Percentiles rank a stretch among this genome's conserved stretches.
Conservation (phyloP, 108 stramenopile genomes). For the Cyclotella baltica region DNA sequence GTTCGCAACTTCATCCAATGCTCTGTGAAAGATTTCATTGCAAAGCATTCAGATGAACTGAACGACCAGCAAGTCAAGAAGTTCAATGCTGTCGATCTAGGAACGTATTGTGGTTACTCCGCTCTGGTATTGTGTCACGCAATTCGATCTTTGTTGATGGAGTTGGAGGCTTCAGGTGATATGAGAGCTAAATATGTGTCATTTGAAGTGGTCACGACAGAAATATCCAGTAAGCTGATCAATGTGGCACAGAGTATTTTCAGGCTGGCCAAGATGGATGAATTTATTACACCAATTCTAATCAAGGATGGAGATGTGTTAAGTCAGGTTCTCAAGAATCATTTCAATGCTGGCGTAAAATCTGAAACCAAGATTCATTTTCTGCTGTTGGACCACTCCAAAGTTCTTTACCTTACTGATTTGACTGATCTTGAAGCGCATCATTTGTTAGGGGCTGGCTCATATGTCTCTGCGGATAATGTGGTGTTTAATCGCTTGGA, state of each 20-base stretch:
- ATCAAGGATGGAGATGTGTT: constrained; percentile 22
- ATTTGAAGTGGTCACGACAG: constrained; percentile 43
- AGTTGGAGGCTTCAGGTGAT: not conserved
- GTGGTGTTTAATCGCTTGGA: constrained; percentile 77
- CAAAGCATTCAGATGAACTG: constrained; percentile 7
- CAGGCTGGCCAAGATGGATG: constrained; percentile 42
- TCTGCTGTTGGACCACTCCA: constrained; percentile 91
- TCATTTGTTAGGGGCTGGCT: constrained; percentile 50
- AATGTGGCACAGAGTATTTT: constrained; percentile 42
- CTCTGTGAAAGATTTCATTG: constrained; percentile 9
- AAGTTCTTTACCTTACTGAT: constrained; percentile 77
- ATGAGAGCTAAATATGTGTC: constrained; percentile 13
- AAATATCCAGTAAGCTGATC: constrained; percentile 34
- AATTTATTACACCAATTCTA: constrained; percentile 39
- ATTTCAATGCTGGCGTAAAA: not conserved
- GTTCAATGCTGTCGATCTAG: constrained; percentile 74
- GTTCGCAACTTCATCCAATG: constrained; percentile 50
- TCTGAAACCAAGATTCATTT: constrained; percentile 58
- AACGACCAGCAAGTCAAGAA: constrained; percentile 4
- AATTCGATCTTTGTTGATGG: constrained; percentile 15
- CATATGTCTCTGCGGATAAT: constrained; percentile 87
- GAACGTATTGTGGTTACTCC: constrained; percentile 92
- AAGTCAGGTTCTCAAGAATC: not conserved
- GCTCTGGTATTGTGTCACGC: constrained; percentile 59
- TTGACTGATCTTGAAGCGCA: constrained; percentile 63